These are phyloP conservation scores for Rhinocladiella mackenziei DNA, from an alignment of 2,329 filamentous ascomycete genomes.

Conservation along the genomic window DNA sequence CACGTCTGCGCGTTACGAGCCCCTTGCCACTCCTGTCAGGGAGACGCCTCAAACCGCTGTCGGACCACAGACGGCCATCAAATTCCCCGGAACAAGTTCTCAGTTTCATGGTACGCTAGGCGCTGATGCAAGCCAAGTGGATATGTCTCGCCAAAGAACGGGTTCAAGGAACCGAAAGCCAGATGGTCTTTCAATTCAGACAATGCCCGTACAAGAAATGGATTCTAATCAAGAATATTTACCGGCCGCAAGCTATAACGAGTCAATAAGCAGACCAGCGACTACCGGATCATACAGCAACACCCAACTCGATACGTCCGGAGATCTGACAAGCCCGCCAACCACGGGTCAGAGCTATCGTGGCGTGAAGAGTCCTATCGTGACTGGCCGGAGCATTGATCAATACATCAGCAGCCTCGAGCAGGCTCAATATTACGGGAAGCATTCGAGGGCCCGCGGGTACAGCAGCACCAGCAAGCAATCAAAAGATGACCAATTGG, in stretches of 20 bases:
- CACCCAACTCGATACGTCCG: slow-evolving; percentile 34
- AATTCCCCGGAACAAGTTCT: slow-evolving; percentile 31
- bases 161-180: slow-evolving; percentile 75
- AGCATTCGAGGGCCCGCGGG: slow-evolving; percentile 48
- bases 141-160: slow-evolving; percentile 52
- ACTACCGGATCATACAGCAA: slow-evolving; percentile 28
- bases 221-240: slow-evolving; percentile 46
- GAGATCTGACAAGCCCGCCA: slow-evolving; percentile 32
- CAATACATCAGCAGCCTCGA: slow-evolving; percentile 85
- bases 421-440: slow-evolving; percentile 63
- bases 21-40: slow-evolving; percentile 36
- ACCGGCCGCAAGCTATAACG: slow-evolving; percentile 34
- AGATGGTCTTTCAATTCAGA: slow-evolving; percentile 64
- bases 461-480: slow-evolving; percentile 35
- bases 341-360: slow-evolving; percentile 46
- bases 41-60: slow-evolving; percentile 59
- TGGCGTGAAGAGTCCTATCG: slow-evolving; percentile 51
- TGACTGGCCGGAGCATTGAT: slow-evolving; percentile 65
- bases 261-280: slow-evolving; percentile 31
- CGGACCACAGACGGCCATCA: slow-evolving; percentile 63
- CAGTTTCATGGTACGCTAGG: slow-evolving; percentile 6
- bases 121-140: slow-evolving; percentile 49
- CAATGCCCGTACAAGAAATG: slow-evolving; percentile 51
- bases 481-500: slow-evolving; percentile 39
- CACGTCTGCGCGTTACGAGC: slow-evolving; percentile 45